Base-by-base conservation (phyloP, 208 protist genomes). In the Perkinsela sp. region DNA sequence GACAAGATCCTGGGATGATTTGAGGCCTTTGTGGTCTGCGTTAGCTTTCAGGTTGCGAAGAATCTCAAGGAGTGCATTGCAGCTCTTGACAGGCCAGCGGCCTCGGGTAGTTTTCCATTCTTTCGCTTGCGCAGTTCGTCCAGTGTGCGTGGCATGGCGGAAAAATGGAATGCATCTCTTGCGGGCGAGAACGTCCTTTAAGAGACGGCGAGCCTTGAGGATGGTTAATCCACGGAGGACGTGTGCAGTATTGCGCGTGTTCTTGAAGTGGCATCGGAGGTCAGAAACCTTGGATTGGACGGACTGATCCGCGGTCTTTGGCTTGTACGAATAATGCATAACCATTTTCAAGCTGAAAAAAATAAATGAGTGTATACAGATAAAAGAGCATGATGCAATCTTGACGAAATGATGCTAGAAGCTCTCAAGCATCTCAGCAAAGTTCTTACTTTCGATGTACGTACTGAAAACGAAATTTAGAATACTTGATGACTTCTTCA, bases 231-330 rank as follows among this genome's bases (percentile, higher is more conserved):
- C 89, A 73, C 88, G 87, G 75, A 95, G 80, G 67, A 91, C 88
- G 73, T 89, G 85, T 48, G 83, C 89, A 6, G 87, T 93, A 78
- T 95, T 85, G 70, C 84, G 85, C 57, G 92, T 96, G 78, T 94
- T 94, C 83, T 95, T 95, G 82, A 83, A 92, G 85, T 93, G 88
- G 80, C 89, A 91, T 32, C 88, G 82, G 71, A 94, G 78, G 75
- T 92, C 81, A 74, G 84, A 87, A 31, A 85, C 76, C 81, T 88
- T 89, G 29, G 87, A 83, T 76, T 88, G 88, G 31, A 84, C 79
- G 72, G 69, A 79, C 83, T 91, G 90, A 69, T 82, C 81, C 67
- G 80, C 85, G 70, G 88, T 83, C 81, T 90, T 81, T 29, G 88
- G 88, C 78, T 89, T 90, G 70, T 82, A 81, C 66, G 85, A 91